phyloP scores from a whole-genome alignment of 768 basidiomycete genomes.

The Termitomyces sp. region DNA sequence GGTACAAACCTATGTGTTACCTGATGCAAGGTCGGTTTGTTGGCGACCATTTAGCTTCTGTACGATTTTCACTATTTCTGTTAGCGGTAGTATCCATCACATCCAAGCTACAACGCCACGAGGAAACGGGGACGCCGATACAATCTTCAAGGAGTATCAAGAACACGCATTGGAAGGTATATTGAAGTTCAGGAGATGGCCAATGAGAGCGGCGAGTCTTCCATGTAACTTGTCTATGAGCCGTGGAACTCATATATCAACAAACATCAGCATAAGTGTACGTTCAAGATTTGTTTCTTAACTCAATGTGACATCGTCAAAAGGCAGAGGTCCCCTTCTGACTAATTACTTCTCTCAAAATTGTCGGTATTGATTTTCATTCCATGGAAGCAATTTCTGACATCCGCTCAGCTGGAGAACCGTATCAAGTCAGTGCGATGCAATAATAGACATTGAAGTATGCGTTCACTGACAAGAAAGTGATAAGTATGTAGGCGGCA shows the following conservation, averaged over 20 bases:
- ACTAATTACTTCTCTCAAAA: constrained; percentile 87
- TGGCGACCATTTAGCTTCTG: neutral
- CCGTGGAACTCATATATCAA: neutral
- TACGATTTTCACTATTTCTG: neutral
- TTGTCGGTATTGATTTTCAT: constrained; percentile 35
- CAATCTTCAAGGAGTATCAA: constrained; percentile 63
- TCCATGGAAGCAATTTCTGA: neutral
- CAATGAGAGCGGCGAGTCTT: constrained; percentile 53
- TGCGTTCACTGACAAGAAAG: neutral
- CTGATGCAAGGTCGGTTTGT: constrained; percentile 33
- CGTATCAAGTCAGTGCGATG: constrained; percentile 57
- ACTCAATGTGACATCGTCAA: constrained; percentile 1
- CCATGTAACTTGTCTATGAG: neutral
- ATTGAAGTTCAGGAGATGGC: constrained; percentile 66
- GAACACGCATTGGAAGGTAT: constrained; percentile 48
- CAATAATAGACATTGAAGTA: neutral
- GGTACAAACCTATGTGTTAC: constrained; percentile 45
- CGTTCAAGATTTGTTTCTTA: neutral
- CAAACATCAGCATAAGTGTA: constrained; percentile 62
- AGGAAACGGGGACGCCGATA: constrained; percentile 43
- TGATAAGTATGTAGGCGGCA: constrained; percentile 69
- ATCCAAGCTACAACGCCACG: constrained; percentile 36
- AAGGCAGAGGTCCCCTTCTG: constrained; percentile 64
- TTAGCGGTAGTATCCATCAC: constrained; percentile 60
- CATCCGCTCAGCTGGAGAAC: constrained; percentile 56